These are phyloP conservation scores for Lodderomyces beijingensis DNA, from an alignment of 1,139 yeast genomes.

Conservation along the genomic window DNA sequence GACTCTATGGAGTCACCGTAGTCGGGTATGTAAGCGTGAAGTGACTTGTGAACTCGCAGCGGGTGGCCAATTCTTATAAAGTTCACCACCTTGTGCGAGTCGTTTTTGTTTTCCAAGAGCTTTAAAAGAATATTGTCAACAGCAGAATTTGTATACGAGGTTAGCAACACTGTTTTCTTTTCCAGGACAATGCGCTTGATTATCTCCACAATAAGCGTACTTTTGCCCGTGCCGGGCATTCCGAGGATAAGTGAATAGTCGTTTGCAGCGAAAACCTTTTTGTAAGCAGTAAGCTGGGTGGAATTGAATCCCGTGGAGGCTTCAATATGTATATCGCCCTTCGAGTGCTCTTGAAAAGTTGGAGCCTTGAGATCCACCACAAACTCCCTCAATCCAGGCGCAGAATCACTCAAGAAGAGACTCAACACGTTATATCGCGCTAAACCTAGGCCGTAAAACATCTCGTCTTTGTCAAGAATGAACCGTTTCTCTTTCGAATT, in stretches of 20 bases:
- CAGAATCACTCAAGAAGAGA: constrained; percentile 56
- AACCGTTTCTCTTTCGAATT: constrained; percentile 27
- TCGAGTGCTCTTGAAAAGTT: constrained; percentile 10
- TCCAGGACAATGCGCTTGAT: constrained; percentile 56
- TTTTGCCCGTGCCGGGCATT: constrained; percentile 99
- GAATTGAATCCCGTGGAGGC: constrained; percentile 30
- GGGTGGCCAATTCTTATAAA: constrained; percentile 58
- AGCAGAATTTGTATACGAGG: constrained; percentile 93
- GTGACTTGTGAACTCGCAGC: constrained; percentile 58
- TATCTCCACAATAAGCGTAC: constrained; percentile 81
- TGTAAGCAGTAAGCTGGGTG: constrained; percentile 70
- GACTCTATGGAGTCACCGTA: constrained; percentile 34
- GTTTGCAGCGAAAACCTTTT: constrained; percentile 56
- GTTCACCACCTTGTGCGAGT: not conserved
- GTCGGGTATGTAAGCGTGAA: constrained; percentile 51
- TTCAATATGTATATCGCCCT: constrained; percentile 1
- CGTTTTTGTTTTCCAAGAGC: constrained; percentile 35
- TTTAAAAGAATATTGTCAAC: constrained; percentile 88
- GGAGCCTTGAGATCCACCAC: constrained; percentile 56
- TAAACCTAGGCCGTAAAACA: constrained; percentile 67
- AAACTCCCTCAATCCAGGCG: constrained; percentile 46
- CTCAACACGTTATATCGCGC: constrained; percentile 76
- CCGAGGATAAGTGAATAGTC: constrained; percentile 85
- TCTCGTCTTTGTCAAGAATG: constrained; percentile 78
- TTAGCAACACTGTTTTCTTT: constrained; percentile 65